phyloP scores from a whole-genome alignment of 768 basidiomycete species.

The Rickenella mellea region DNA sequence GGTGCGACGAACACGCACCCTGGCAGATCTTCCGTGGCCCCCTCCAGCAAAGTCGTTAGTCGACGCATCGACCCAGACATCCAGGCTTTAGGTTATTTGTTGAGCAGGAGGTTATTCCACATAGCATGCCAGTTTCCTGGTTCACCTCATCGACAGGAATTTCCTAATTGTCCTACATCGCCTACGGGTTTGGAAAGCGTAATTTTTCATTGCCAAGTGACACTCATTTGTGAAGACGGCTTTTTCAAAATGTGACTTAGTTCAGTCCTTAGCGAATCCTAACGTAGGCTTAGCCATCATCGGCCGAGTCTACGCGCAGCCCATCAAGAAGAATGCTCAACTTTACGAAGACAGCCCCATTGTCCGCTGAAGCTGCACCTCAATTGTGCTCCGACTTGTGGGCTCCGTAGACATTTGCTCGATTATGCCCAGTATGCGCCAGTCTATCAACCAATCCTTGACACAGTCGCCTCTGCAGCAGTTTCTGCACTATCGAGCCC shows the following conservation, averaged over 20 bases:
- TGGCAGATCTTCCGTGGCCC: constrained; percentile 69
- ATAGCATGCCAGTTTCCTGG: not conserved
- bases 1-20: constrained; percentile 88
- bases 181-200: constrained; percentile 27
- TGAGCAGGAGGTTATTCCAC: not conserved
- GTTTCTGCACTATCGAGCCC: constrained; percentile 30
- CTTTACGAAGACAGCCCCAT: constrained; percentile 84
- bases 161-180: constrained; percentile 21
- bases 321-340: constrained; percentile 79
- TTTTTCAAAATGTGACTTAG: constrained; percentile 76
- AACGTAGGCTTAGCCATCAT: constrained; percentile 51
- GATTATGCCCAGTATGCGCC: constrained; percentile 68
- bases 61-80: constrained; percentile 37
- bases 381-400: constrained; percentile 68
- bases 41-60: constrained; percentile 76
- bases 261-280: not conserved
- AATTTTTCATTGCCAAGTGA: constrained; percentile 48
- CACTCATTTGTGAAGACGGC: constrained; percentile 89
- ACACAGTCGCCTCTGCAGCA: constrained; percentile 34
- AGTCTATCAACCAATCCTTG: constrained; percentile 44
- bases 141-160: constrained; percentile 6
- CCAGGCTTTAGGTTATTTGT: not conserved
- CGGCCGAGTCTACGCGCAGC: constrained; percentile 74
- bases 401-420: constrained; percentile 70
- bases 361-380: constrained; percentile 69